Percentiles rank a stretch among this genome's conserved stretches.
Evolutionary conservation across 2,329 filamentous ascomycete species (phyloP).

Genomic region (Arthrobotrys sinensis): DNA sequence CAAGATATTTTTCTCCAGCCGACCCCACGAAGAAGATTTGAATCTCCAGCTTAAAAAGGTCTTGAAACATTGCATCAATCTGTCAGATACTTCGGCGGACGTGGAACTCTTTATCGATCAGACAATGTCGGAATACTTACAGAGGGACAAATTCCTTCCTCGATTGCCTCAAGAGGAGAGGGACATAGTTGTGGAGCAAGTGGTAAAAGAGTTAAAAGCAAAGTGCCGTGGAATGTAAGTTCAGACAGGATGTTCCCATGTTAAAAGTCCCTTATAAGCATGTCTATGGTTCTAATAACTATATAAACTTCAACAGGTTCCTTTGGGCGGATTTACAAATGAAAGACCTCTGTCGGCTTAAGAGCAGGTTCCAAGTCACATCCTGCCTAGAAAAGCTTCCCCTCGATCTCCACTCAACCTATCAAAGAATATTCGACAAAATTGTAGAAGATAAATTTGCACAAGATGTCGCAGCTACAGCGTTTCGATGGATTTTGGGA

Average conservation of each 20-base stretch:
- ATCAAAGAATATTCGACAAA: constrained; percentile 34
- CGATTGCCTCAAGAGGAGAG: neutral
- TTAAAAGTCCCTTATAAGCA: constrained; percentile 60
- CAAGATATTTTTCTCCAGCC: constrained; percentile 66
- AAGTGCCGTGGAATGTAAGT: constrained; percentile 61
- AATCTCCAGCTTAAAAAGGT: constrained; percentile 65
- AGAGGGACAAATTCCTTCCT: neutral
- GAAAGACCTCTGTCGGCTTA: constrained; percentile 44
- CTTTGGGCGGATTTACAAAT: constrained; percentile 62
- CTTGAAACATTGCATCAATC: constrained; percentile 45
- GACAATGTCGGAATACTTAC: constrained; percentile 9
- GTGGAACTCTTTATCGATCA: constrained; percentile 21
- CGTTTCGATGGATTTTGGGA: constrained; percentile 61
- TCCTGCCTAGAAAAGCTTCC: constrained; percentile 44
- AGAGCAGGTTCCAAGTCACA: constrained; percentile 35
- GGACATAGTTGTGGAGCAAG: constrained; percentile 22
- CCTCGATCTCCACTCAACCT: constrained; percentile 39
- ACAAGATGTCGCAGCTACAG: neutral
- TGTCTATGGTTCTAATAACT: constrained; percentile 34
- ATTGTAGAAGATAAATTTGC: constrained; percentile 21
- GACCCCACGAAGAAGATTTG: constrained; percentile 42
- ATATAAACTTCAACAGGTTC: constrained; percentile 48
- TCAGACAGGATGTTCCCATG: neutral
- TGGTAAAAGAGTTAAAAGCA: constrained; percentile 29
- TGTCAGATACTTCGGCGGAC: constrained; percentile 33